These are phyloP conservation scores for Ascochyta koolunga DNA, from an alignment of 2,329 filamentous ascomycete species.

Conservation along the genomic window DNA sequence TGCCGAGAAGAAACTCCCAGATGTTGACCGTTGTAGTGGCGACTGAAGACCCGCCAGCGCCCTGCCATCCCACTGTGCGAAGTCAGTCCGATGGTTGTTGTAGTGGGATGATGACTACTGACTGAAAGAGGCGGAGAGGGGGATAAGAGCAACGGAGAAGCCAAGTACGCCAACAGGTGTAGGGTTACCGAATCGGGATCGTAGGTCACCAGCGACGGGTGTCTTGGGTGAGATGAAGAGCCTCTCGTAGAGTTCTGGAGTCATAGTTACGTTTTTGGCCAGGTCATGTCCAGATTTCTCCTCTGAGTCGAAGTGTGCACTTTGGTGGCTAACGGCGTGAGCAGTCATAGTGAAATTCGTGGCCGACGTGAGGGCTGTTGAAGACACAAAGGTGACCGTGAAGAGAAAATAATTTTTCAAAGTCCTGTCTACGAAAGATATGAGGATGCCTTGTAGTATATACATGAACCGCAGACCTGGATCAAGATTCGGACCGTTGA, in stretches of 20 bases:
- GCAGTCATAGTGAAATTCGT: conserved; percentile 5
- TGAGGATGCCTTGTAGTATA: background rate
- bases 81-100: background rate
- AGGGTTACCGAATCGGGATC: conserved; percentile 18
- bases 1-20: conserved; percentile 23
- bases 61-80: conserved; percentile 21
- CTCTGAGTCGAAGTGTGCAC: conserved; percentile 20
- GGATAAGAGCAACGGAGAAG: conserved; percentile 20
- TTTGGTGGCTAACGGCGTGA: conserved; percentile 15
- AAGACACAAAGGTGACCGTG: background rate
- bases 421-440: background rate
- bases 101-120: background rate
- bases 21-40: conserved; percentile 19
- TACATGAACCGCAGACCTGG: conserved; percentile 5
- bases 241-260: conserved; percentile 24
- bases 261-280: conserved; percentile 20
- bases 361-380: background rate
- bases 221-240: conserved; percentile 23
- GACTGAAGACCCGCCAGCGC: conserved; percentile 17
- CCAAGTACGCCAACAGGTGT: conserved; percentile 24
- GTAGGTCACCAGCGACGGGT: conserved; percentile 10
- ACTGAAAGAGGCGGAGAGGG: conserved; percentile 22
- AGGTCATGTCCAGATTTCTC: conserved; percentile 24
- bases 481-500: conserved; percentile 2
- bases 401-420: background rate